phyloP scores from a whole-genome alignment of 2,329 filamentous ascomycete genomes.

The Xylaria sp. region DNA sequence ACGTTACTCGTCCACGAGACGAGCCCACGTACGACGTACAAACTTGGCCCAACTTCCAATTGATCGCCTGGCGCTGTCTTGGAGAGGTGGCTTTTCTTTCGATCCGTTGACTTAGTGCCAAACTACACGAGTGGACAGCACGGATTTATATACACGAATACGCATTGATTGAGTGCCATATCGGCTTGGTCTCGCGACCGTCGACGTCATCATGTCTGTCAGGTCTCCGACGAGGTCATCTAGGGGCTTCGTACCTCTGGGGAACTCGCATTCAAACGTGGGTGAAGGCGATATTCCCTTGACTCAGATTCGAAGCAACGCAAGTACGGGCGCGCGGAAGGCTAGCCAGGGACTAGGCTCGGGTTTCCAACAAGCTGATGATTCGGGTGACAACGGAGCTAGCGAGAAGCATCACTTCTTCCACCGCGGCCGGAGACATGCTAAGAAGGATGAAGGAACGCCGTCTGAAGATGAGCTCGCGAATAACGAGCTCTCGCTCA shows the following conservation, averaged over 20 bases:
- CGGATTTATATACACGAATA: constrained; percentile 6
- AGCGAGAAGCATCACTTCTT: constrained; percentile 61
- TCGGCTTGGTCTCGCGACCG: constrained; percentile 4
- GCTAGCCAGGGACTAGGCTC: constrained; percentile 53
- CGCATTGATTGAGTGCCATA: background rate
- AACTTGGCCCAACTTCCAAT: constrained; percentile 36
- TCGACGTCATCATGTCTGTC: constrained; percentile 44
- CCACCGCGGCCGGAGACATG: constrained; percentile 61
- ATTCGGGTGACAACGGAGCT: constrained; percentile 46
- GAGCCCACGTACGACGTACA: background rate
- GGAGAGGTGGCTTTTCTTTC: constrained; percentile 30
- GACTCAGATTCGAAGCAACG: constrained; percentile 63
- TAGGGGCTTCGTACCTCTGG: constrained; percentile 48
- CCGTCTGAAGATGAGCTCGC: constrained; percentile 59
- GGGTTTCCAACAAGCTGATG: constrained; percentile 48
- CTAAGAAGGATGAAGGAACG: constrained; percentile 54
- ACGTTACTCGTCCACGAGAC: constrained; percentile 2
- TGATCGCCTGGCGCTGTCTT: constrained; percentile 49
- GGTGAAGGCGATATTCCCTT: constrained; percentile 46
- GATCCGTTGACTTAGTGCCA: constrained; percentile 31
- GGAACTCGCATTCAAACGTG: constrained; percentile 38
- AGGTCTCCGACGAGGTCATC: constrained; percentile 45
- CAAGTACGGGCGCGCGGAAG: constrained; percentile 64
- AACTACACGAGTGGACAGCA: background rate
- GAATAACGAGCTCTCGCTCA: constrained; percentile 66